Evolutionary conservation across 805 yeast genomes (phyloP).

Genomic region (Spathaspora arborariae): DNA sequence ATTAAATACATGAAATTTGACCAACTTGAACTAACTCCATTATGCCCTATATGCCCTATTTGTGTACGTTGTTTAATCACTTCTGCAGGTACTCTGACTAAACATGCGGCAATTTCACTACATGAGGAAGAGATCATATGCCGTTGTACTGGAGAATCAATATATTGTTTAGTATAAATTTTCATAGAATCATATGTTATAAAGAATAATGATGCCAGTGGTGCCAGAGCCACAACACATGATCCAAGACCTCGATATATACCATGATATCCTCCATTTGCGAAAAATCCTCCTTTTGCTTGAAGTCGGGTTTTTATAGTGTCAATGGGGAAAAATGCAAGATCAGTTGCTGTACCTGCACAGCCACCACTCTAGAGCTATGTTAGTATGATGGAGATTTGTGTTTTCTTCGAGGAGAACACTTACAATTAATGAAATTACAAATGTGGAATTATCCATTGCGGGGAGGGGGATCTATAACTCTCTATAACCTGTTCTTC

Average conservation of each 20-base stretch:
- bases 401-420: neutral
- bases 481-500: neutral
- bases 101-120: constrained; percentile 92
- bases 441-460: constrained; percentile 28
- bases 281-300: constrained; percentile 91
- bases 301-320: constrained; percentile 92
- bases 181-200: constrained; percentile 82
- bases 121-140: constrained; percentile 87
- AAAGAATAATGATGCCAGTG: constrained; percentile 48
- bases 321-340: constrained; percentile 94
- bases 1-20: constrained; percentile 64
- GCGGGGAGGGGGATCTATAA: no score
- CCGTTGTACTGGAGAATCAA: constrained; percentile 31
- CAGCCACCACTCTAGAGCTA: constrained; percentile 70
- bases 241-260: constrained; percentile 91
- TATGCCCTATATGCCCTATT: constrained; percentile 33
- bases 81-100: constrained; percentile 95
- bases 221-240: constrained; percentile 93
- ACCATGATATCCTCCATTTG: constrained; percentile 90
- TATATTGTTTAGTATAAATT: constrained; percentile 25
- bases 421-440: constrained; percentile 33
- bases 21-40: constrained; percentile 51
- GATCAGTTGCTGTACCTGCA: constrained; percentile 95
- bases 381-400: neutral
- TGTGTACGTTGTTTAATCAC: constrained; percentile 95